These are phyloP conservation scores for Linnemannia exigua DNA, from an alignment of 192 early-diverging fungal genomes.

Conservation along the genomic window DNA sequence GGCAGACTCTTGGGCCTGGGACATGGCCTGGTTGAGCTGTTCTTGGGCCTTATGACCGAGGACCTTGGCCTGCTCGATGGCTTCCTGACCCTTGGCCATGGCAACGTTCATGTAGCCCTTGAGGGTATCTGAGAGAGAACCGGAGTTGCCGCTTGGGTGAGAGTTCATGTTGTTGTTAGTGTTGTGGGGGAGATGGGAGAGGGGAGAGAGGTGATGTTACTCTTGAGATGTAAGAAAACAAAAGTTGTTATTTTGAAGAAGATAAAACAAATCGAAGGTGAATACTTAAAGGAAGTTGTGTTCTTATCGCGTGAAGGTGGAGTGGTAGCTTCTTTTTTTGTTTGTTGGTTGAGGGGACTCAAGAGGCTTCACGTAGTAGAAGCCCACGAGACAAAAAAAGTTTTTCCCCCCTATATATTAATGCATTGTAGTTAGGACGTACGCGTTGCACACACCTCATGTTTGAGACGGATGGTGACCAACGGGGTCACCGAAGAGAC, in stretches of 20 bases:
- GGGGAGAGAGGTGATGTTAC: background rate
- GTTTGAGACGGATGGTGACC: background rate
- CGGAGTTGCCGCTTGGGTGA: background rate
- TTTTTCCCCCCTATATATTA: background rate
- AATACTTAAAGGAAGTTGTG: background rate
- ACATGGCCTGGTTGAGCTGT: conserved; percentile 20
- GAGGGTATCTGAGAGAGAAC: conserved; percentile 28
- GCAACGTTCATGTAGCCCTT: conserved; percentile 35
- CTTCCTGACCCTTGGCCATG: conserved; percentile 36
- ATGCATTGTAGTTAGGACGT: background rate
- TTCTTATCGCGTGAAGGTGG: background rate
- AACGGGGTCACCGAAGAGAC: background rate
- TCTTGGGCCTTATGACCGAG: conserved; percentile 32
- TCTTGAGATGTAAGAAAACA: background rate
- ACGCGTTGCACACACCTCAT: background rate
- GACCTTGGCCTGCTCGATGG: conserved; percentile 19
- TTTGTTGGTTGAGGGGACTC: background rate
- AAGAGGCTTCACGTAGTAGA: background rate
- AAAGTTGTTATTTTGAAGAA: background rate
- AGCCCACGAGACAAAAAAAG: background rate
- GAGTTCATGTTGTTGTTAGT: conserved; percentile 12
- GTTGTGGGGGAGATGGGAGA: background rate
- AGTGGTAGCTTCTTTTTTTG: background rate
- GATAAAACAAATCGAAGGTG: background rate
- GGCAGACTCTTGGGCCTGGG: background rate